A percentile compares a stretch with the other conserved stretches of the same genome.
phyloP scores from a whole-genome alignment of 1,139 yeast genomes.

The Kodamaea suecica region DNA sequence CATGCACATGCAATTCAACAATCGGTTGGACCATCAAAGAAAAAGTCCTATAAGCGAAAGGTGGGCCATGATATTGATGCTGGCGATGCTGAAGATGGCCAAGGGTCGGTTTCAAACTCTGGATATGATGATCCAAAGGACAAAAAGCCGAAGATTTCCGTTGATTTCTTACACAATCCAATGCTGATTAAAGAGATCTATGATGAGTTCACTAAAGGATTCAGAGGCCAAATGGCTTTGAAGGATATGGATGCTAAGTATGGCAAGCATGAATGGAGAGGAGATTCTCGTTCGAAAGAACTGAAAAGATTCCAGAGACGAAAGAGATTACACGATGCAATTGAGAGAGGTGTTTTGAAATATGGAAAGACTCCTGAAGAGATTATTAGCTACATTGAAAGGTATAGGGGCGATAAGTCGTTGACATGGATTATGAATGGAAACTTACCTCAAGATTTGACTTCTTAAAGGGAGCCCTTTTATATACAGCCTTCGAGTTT shows the following conservation, averaged over 20 bases:
- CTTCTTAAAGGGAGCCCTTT: too few relatives aligned
- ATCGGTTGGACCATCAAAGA: constrained; percentile 10
- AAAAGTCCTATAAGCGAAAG: constrained; percentile 15
- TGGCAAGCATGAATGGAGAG: constrained; percentile 49
- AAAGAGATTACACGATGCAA: constrained; percentile 46
- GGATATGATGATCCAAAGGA: constrained; percentile 11
- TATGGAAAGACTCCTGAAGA: constrained; percentile 45
- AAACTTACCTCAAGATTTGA: constrained; percentile 40
- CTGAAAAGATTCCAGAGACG: constrained; percentile 46
- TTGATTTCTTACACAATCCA: constrained; percentile 46
- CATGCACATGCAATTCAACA: too few relatives aligned
- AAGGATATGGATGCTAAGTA: constrained; percentile 43
- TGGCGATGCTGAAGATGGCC: constrained; percentile 8
- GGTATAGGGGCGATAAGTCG: constrained; percentile 42
- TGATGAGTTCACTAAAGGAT: constrained; percentile 47
- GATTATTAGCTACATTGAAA: constrained; percentile 41
- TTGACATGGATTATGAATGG: constrained; percentile 54
- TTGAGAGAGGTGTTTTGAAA: constrained; percentile 40
- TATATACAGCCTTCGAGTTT: too few relatives aligned
- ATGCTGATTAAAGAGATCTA: constrained; percentile 46
- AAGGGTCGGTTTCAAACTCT: neutral
- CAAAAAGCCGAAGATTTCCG: constrained; percentile 36
- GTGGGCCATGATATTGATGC: constrained; percentile 9
- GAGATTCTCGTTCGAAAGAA: constrained; percentile 48
- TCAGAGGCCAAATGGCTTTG: constrained; percentile 45